These are phyloP conservation scores for Boletellus deceptivus DNA, from an alignment of 1,284 basidiomycete species.

Conservation along the genomic window DNA sequence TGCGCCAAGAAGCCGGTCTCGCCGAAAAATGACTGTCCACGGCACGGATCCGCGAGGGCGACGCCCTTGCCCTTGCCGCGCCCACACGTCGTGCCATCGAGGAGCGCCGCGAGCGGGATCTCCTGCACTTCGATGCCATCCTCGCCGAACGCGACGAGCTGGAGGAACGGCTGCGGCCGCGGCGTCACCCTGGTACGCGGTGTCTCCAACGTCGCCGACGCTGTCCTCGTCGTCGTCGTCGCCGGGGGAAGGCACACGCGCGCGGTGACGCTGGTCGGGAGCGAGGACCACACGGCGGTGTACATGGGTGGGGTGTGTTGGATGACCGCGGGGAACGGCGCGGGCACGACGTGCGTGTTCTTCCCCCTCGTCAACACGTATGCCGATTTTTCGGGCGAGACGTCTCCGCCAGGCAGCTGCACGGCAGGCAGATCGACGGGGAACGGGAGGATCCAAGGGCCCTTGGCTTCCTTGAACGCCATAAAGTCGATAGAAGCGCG, in stretches of 20 bases:
- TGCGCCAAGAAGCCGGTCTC: slow-evolving; percentile 59
- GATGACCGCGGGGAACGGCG: slow-evolving; percentile 59
- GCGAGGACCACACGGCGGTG: slow-evolving; percentile 55
- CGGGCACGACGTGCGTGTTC: slow-evolving; percentile 63
- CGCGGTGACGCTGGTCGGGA: slow-evolving; percentile 53
- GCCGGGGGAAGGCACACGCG: slow-evolving; percentile 44
- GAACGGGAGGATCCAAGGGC: slow-evolving; percentile 55
- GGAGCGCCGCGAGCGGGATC: slow-evolving; percentile 41
- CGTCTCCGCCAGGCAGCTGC: slow-evolving; percentile 13
- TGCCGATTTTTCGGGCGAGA: slow-evolving; percentile 39
- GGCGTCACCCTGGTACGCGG: slow-evolving; percentile 2
- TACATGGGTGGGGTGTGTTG: slow-evolving; percentile 48
- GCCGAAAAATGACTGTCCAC: slow-evolving; percentile 61
- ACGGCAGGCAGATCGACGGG: slow-evolving; percentile 48
- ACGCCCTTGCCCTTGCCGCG: slow-evolving; percentile 39
- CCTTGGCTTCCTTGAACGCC: slow-evolving; percentile 42
- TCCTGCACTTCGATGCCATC: slow-evolving; percentile 73
- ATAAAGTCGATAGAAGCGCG: slow-evolving; percentile 55
- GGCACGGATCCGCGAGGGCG: slow-evolving; percentile 47
- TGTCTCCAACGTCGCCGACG: too few relatives aligned
- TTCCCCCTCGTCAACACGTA: slow-evolving; percentile 68
- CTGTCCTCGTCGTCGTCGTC: not conserved
- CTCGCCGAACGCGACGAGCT: slow-evolving; percentile 64
- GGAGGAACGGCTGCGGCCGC: slow-evolving; percentile 44
- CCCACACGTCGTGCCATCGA: not conserved